These are phyloP conservation scores for Boletus rubescentipes DNA, from an alignment of 768 basidiomycete species.

Conservation along the genomic window DNA sequence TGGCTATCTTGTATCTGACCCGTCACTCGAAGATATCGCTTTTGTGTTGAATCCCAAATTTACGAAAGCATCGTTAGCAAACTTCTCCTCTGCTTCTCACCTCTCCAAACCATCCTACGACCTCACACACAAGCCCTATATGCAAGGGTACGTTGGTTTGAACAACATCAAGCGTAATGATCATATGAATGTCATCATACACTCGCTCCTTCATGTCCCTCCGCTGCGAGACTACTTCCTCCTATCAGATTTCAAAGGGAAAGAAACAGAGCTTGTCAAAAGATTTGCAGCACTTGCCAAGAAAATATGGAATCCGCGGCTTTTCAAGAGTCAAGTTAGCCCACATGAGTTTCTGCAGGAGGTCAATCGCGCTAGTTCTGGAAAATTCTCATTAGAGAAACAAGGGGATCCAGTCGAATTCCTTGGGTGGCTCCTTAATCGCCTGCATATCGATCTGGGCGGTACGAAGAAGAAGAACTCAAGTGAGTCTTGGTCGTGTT, in stretches of 20 bases:
- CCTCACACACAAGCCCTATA: slow-evolving; percentile 74
- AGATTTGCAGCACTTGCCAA: slow-evolving; percentile 86
- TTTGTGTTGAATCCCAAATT: slow-evolving; percentile 90
- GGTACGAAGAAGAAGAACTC: slow-evolving; percentile 92
- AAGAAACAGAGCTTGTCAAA: slow-evolving; percentile 83
- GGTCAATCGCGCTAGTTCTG: slow-evolving; percentile 83
- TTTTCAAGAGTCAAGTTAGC: slow-evolving; percentile 97
- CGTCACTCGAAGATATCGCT: slow-evolving; percentile 93
- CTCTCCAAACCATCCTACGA: slow-evolving; percentile 81
- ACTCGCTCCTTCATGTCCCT: slow-evolving; percentile 86
- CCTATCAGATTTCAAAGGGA: slow-evolving; percentile 68
- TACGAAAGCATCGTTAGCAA: slow-evolving; percentile 53
- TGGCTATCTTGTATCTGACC: slow-evolving; percentile 94
- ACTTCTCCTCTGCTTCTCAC: slow-evolving; percentile 56
- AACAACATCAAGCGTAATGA: slow-evolving; percentile 98
- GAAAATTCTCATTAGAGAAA: slow-evolving; percentile 89
- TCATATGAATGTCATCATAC: slow-evolving; percentile 96
- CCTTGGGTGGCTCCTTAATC: slow-evolving; percentile 92
- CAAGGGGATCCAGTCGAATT: slow-evolving; percentile 98
- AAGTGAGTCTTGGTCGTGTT: slow-evolving; percentile 52
- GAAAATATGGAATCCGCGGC: slow-evolving; percentile 93
- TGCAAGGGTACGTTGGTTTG: slow-evolving; percentile 92
- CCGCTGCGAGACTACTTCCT: slow-evolving; percentile 88
- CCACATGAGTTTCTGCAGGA: slow-evolving; percentile 99
- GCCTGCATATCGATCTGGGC: slow-evolving; percentile 87